These are phyloP conservation scores for Parasitella parasitica DNA, from an alignment of 371 early-diverging fungal genomes.

Conservation along the genomic window DNA sequence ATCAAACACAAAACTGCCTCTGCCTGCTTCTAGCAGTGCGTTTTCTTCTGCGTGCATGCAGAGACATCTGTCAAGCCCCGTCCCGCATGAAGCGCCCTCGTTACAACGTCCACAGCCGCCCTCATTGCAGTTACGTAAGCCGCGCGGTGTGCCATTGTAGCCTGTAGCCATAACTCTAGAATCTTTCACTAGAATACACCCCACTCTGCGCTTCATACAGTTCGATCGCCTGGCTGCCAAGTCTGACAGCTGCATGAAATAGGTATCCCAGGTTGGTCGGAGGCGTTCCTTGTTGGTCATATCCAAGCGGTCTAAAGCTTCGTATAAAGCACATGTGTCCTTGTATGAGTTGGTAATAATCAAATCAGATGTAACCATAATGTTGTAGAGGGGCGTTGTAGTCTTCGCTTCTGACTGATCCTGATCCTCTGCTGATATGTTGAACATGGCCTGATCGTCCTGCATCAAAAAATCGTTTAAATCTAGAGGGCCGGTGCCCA, in stretches of 20 bases:
- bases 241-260: constrained; percentile 96
- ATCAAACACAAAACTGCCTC: constrained; percentile 71
- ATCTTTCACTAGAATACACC: constrained; percentile 92
- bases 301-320: constrained; percentile 46
- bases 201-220: constrained; percentile 98
- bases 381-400: constrained; percentile 27
- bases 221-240: constrained; percentile 83
- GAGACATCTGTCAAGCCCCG: constrained; percentile 83
- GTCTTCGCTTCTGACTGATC: neutral
- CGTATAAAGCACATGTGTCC: constrained; percentile 32
- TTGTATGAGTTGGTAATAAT: constrained; percentile 60
- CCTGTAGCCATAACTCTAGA: constrained; percentile 93
- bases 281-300: constrained; percentile 71
- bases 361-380: constrained; percentile 59
- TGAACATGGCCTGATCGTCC: constrained; percentile 46
- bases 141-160: constrained; percentile 97
- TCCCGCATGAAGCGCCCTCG: constrained; percentile 73
- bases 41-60: constrained; percentile 99
- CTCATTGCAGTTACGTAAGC: constrained; percentile 90
- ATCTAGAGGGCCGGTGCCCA: neutral
- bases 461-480: constrained; percentile 34
- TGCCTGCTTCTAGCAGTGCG: constrained; percentile 93
- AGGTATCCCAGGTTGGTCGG: constrained; percentile 94
- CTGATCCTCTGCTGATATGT: constrained; percentile 19
- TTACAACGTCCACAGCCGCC: constrained; percentile 97